Evolutionary conservation across 805 yeast genomes (phyloP).

Genomic region (Sugiyamaella qingdaonensis): DNA sequence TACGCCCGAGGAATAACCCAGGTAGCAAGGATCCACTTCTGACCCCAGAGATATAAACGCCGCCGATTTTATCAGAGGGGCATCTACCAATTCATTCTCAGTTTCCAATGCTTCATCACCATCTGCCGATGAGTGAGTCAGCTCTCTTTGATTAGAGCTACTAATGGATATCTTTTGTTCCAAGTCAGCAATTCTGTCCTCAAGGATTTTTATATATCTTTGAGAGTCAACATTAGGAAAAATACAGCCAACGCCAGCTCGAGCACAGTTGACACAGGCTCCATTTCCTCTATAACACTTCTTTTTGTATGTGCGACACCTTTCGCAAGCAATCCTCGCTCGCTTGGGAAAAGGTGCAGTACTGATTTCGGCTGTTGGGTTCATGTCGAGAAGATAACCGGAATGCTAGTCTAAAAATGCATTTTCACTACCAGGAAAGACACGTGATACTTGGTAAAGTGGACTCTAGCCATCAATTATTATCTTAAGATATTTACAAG

Average conservation of each 20-base stretch:
- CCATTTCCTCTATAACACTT: constrained; percentile 8
- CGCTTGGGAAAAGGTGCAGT: too few relatives aligned
- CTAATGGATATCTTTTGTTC: not conserved
- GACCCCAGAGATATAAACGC: constrained; percentile 13
- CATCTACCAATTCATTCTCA: constrained; percentile 1
- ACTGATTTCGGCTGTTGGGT: too few relatives aligned
- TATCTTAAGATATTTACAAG: too few relatives aligned
- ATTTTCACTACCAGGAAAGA: too few relatives aligned
- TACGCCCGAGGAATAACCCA: constrained; percentile 12
- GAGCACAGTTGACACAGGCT: constrained; percentile 7
- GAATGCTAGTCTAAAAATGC: too few relatives aligned
- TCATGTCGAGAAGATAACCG: too few relatives aligned
- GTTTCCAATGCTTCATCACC: not conserved
- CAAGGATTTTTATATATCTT: constrained; percentile 8
- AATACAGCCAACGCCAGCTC: constrained; percentile 3
- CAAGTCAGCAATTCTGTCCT: constrained; percentile 1
- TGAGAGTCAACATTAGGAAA: not conserved
- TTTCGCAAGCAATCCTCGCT: constrained; percentile 11
- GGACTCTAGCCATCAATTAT: too few relatives aligned
- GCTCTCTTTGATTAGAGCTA: not conserved
- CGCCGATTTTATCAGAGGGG: constrained; percentile 10
- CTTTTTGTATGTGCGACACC: constrained; percentile 12
- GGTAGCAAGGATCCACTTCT: constrained; percentile 8
- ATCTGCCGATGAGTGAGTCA: not conserved
- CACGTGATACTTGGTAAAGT: too few relatives aligned